A percentile compares a stretch with the other conserved stretches of the same genome.
Evolutionary conservation across 148 eudicot genomes (phyloP).

Genomic region (Beta vulgaris): DNA sequence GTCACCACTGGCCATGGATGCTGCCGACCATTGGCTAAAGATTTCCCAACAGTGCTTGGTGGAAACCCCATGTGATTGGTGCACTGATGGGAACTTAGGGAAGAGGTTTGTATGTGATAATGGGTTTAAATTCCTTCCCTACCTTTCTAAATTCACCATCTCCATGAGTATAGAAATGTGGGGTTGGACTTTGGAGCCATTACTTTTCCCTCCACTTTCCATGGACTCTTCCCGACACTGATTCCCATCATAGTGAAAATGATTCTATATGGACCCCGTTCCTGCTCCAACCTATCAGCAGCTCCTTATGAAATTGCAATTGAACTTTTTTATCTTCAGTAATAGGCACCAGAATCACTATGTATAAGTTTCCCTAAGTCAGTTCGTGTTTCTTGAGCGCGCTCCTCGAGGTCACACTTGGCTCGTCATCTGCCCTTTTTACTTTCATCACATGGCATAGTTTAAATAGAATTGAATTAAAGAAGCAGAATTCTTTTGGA

Average conservation of each 20-base stretch:
- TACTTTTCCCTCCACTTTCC: neutral
- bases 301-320: neutral
- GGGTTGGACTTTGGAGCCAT: neutral
- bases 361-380: too few relatives aligned
- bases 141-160: neutral
- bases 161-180: neutral
- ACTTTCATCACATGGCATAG: neutral
- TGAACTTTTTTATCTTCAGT: neutral
- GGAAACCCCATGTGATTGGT: neutral
- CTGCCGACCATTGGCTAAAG: neutral
- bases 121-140: too few relatives aligned
- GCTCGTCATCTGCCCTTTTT: neutral
- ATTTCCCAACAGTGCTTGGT: neutral
- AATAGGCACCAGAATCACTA: neutral
- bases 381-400: too few relatives aligned
- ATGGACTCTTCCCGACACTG: neutral
- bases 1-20: neutral
- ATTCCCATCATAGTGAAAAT: neutral
- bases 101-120: neutral
- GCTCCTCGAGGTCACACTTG: neutral
- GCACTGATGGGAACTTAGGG: neutral
- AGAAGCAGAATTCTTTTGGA: neutral
- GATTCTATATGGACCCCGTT: neutral
- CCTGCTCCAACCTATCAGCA: neutral
- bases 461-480: neutral